A percentile compares a stretch with the other conserved stretches of the same genome.
phyloP scores from a whole-genome alignment of 495 filamentous ascomycete species.

The Chaetomidium leptoderma region DNA sequence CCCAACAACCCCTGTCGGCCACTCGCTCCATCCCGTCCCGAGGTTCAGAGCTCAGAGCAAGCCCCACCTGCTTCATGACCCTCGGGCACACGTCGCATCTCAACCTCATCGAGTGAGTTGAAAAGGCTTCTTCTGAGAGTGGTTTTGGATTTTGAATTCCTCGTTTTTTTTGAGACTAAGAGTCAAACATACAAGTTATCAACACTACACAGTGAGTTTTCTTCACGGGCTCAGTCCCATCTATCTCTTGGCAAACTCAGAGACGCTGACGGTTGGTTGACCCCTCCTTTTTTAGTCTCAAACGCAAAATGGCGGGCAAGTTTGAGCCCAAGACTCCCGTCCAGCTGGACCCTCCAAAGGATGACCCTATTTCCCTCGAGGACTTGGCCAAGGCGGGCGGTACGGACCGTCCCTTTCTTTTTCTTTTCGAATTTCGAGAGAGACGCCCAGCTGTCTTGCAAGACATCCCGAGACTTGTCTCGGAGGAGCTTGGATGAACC shows the following conservation, averaged over 20 bases:
- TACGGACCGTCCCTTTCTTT: slow-evolving; percentile 36
- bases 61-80: neutral
- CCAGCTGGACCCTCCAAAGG: slow-evolving; percentile 77
- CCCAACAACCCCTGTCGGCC: slow-evolving; percentile 8
- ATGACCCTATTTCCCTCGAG: slow-evolving; percentile 72
- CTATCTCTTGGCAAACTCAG: neutral
- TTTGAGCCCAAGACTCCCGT: slow-evolving; percentile 86
- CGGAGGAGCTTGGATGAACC: no score
- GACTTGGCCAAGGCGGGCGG: slow-evolving; percentile 79
- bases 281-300: neutral
- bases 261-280: neutral
- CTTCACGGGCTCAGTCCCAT: neutral
- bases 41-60: slow-evolving; percentile 11
- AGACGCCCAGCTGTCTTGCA: no score
- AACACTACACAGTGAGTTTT: no score
- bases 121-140: neutral
- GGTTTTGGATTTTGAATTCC: no score
- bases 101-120: neutral
- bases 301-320: slow-evolving; percentile 52
- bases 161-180: no score
- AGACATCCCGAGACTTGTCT: no score
- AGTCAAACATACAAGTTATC: no score
- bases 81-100: no score
- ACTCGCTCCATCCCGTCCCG: slow-evolving; percentile 14
- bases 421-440: neutral